Conservation (phyloP, 169 alveolate genomes). For the Eimeria acervulina region DNA sequence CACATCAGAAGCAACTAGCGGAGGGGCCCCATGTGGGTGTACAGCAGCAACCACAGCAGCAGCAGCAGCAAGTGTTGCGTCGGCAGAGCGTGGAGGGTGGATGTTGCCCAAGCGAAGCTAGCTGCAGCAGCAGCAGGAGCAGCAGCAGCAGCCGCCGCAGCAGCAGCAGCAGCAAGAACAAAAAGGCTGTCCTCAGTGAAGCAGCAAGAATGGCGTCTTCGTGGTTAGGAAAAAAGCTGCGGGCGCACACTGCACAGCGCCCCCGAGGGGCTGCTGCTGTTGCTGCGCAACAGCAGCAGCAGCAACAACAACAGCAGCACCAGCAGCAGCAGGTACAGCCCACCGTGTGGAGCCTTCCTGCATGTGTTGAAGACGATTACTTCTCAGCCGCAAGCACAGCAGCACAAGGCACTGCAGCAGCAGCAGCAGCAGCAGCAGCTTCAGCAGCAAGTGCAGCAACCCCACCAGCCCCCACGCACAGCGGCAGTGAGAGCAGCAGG, state of each 20-base stretch:
- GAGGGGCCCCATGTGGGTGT: not conserved
- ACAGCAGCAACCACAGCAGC: slow-evolving; percentile 46
- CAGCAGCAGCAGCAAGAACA: slow-evolving; percentile 24
- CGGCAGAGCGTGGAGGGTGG: not conserved
- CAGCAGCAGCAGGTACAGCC: not conserved
- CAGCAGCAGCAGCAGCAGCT: slow-evolving; percentile 13
- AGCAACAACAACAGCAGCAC: not conserved
- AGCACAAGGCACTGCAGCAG: not conserved
- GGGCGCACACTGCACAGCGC: not conserved
- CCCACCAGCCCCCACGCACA: not conserved
- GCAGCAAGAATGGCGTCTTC: slow-evolving; percentile 42
- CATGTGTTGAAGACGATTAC: slow-evolving; percentile 33
- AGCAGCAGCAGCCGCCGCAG: slow-evolving; percentile 39
- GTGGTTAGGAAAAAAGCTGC: slow-evolving; percentile 7
- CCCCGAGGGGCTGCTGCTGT: not conserved
- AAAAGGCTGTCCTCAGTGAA: not conserved
- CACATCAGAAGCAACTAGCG: not conserved
- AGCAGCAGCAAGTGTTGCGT: not conserved
- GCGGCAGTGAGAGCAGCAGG: not conserved
- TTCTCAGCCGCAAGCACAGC: not conserved
- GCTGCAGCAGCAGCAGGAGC: not conserved
- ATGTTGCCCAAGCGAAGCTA: not conserved
- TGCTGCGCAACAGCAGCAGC: too few relatives aligned
- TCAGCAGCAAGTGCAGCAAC: not conserved
- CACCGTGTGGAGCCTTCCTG: slow-evolving; percentile 36